These are phyloP conservation scores for Chenopodium formosanum DNA, from an alignment of 148 eudicot species.

Conservation along the genomic window DNA sequence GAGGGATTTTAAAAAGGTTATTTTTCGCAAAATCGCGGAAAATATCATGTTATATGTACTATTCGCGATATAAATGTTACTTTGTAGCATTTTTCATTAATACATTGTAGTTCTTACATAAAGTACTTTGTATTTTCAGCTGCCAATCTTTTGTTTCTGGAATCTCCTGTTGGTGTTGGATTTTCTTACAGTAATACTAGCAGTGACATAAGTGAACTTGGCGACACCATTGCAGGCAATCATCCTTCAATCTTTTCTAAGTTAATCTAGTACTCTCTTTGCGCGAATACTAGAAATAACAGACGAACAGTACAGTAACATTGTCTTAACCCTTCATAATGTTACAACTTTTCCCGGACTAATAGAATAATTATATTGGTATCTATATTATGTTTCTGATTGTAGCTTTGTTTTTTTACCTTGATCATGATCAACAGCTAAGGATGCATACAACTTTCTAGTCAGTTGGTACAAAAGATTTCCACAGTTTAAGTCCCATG, in stretches of 20 bases:
- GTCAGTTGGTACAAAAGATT: constrained; percentile 79
- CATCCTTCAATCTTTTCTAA: not conserved
- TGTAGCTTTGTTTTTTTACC: not conserved
- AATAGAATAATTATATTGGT: too few relatives aligned
- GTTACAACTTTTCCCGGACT: not conserved
- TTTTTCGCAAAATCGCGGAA: too few relatives aligned
- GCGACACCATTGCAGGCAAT: constrained; percentile 63
- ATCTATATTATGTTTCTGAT: not conserved
- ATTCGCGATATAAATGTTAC: too few relatives aligned
- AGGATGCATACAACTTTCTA: constrained; percentile 65
- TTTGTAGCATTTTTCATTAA: too few relatives aligned
- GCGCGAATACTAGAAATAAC: not conserved
- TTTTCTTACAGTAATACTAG: constrained; percentile 82
- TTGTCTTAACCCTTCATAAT: too few relatives aligned
- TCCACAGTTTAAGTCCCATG: constrained; percentile 76
- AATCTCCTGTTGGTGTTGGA: constrained; percentile 86
- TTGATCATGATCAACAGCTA: constrained; percentile 40
- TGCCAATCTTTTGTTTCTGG: constrained; percentile 74
- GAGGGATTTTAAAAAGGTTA: too few relatives aligned
- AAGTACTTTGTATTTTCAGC: constrained; percentile 32
- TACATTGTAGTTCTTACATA: not conserved
- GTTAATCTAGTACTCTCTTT: not conserved
- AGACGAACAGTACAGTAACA: too few relatives aligned
- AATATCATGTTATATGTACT: too few relatives aligned
- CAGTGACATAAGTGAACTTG: constrained; percentile 56